These are phyloP conservation scores for Cercophora sp. DNA, from an alignment of 495 filamentous ascomycete species.

Conservation along the genomic window DNA sequence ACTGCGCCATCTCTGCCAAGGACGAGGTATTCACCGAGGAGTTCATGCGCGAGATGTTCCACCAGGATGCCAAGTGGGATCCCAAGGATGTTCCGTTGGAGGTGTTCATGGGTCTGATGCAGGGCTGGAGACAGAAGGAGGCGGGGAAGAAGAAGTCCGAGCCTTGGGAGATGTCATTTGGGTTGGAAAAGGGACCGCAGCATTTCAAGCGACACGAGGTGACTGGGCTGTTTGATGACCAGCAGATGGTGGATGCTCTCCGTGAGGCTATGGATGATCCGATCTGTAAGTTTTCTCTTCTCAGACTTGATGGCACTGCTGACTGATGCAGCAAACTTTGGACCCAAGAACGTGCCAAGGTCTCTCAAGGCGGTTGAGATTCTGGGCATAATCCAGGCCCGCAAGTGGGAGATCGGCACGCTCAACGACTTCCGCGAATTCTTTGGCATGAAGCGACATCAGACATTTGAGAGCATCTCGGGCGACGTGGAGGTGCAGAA, in stretches of 20 bases:
- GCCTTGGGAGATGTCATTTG: constrained; percentile 57
- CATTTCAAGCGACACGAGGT: constrained; percentile 48
- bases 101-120: constrained; percentile 50
- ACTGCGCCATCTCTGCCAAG: constrained; percentile 59
- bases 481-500: constrained; percentile 61
- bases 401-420: constrained; percentile 70
- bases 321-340: constrained; percentile 47
- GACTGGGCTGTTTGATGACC: constrained; percentile 54
- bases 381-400: constrained; percentile 72
- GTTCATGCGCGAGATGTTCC: constrained; percentile 53
- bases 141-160: constrained; percentile 47
- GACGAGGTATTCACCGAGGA: constrained; percentile 60
- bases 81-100: constrained; percentile 57
- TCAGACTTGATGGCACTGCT: constrained; percentile 53
- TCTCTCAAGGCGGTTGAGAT: constrained; percentile 68
- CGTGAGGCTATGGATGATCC: constrained; percentile 56
- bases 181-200: constrained; percentile 52
- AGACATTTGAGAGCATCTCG: constrained; percentile 75
- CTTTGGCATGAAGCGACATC: constrained; percentile 62
- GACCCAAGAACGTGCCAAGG: constrained; percentile 65
- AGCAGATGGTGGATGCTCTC: constrained; percentile 58
- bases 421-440: constrained; percentile 78
- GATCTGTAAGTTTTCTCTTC: constrained; percentile 54
- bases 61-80: constrained; percentile 46
- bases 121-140: constrained; percentile 37